Evolutionary conservation across 1,284 basidiomycete genomes (phyloP).

Genomic region (Pterulicium gracile): DNA sequence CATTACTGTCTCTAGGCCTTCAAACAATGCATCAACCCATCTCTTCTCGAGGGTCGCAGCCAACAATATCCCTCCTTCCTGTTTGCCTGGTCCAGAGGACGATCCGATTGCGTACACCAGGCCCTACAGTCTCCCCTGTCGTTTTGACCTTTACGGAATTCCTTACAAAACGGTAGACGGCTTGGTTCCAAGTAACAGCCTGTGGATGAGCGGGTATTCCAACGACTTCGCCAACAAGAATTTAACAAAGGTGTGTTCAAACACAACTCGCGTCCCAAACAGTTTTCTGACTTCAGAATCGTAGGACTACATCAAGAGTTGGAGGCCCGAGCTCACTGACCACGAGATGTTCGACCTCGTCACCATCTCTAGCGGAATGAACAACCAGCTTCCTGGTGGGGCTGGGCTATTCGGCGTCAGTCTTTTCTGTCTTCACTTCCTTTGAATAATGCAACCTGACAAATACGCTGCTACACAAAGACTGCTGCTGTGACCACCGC

Average conservation of each 20-base stretch:
- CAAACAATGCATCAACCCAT: neutral
- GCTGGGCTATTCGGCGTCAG: neutral
- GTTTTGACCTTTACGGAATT: neutral
- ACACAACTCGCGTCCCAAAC: no score
- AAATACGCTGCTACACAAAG: no score
- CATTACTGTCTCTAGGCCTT: neutral
- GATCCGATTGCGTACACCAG: neutral
- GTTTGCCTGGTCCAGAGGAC: neutral
- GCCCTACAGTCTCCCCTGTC: neutral
- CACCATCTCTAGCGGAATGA: neutral
- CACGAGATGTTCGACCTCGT: neutral
- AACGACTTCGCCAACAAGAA: neutral
- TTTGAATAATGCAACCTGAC: no score
- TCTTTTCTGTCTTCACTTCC: no score
- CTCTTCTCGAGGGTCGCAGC: neutral
- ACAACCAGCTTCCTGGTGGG: neutral
- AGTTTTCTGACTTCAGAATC: no score
- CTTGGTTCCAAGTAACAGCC: neutral
- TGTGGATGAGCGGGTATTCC: neutral
- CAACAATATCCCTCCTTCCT: no score
- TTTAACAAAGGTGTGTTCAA: neutral
- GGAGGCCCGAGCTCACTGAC: neutral
- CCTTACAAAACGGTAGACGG: neutral
- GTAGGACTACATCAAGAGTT: no score
- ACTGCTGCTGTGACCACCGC: conserved; percentile 2